phyloP scores from a whole-genome alignment of 345 rosid species.

The Dimocarpus longan region DNA sequence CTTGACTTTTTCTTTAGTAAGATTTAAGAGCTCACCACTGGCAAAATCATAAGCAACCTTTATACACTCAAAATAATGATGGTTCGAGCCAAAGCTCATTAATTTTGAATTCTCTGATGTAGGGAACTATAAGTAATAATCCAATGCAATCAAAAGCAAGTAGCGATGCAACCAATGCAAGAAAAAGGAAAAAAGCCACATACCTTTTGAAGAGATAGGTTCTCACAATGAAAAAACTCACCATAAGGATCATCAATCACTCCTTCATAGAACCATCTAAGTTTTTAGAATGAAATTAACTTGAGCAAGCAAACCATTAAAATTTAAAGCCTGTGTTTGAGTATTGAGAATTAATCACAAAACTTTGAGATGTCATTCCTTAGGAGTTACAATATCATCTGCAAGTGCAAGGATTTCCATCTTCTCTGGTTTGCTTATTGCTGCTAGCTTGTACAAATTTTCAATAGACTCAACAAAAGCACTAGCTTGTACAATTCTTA shows the following conservation, averaged over 20 bases:
- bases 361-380: neutral
- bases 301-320: slow-evolving; percentile 22
- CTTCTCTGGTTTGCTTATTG: slow-evolving; percentile 50
- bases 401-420: slow-evolving; percentile 51
- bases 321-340: neutral
- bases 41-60: slow-evolving; percentile 92
- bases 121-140: slow-evolving; percentile 58
- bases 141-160: slow-evolving; percentile 20
- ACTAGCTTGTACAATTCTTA: slow-evolving; percentile 23
- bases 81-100: slow-evolving; percentile 76
- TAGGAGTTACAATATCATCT: too few relatives aligned
- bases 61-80: slow-evolving; percentile 95
- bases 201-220: slow-evolving; percentile 90
- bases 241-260: slow-evolving; percentile 96
- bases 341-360: neutral
- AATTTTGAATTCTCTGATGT: slow-evolving; percentile 80
- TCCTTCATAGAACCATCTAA: slow-evolving; percentile 99
- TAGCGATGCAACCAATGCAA: slow-evolving; percentile 13
- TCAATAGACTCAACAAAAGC: slow-evolving; percentile 58
- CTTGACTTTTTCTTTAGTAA: slow-evolving; percentile 81
- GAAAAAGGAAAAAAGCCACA: slow-evolving; percentile 8
- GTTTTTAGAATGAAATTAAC: slow-evolving; percentile 24
- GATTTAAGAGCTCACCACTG: slow-evolving; percentile 78
- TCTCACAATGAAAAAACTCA: slow-evolving; percentile 93
- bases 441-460: slow-evolving; percentile 48